A percentile compares a stretch with the other conserved stretches of the same genome.
These are phyloP conservation scores for Blastobotrys illinoisensis DNA, from an alignment of 1,139 yeast genomes.

Conservation along the genomic window DNA sequence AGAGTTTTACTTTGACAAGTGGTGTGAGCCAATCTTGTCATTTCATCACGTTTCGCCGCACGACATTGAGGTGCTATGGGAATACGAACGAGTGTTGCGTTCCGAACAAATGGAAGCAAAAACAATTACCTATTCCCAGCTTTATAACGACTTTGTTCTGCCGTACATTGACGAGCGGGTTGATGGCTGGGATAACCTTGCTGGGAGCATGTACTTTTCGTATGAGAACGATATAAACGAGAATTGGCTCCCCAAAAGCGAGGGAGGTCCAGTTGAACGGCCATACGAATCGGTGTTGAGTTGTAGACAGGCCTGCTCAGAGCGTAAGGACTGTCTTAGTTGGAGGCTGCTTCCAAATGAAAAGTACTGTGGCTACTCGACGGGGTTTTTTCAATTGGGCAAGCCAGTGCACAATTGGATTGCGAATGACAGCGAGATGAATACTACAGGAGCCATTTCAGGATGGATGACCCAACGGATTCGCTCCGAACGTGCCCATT, in stretches of 20 bases:
- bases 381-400: conserved; percentile 15
- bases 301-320: conserved; percentile 26
- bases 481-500: conserved; percentile 22
- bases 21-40: conserved; percentile 34
- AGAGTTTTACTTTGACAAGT: conserved; percentile 9
- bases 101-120: conserved; percentile 13
- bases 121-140: conserved; percentile 28
- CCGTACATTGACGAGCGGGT: conserved; percentile 28
- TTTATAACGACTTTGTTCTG: conserved; percentile 31
- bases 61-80: conserved; percentile 34
- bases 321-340: conserved; percentile 20
- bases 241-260: conserved; percentile 6
- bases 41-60: conserved; percentile 33
- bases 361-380: conserved; percentile 18
- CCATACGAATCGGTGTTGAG: conserved; percentile 20
- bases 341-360: conserved; percentile 23
- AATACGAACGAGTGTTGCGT: conserved; percentile 28
- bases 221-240: conserved; percentile 9
- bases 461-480: conserved; percentile 32
- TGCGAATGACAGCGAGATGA: background rate
- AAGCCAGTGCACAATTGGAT: conserved; percentile 9
- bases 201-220: conserved; percentile 16
- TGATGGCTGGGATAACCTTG: conserved; percentile 29
- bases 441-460: conserved; percentile 14
- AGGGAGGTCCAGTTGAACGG: conserved; percentile 9